Evolutionary conservation across 352 stramenopile genomes (phyloP).

Genomic region (Globisporangium emineosum): DNA sequence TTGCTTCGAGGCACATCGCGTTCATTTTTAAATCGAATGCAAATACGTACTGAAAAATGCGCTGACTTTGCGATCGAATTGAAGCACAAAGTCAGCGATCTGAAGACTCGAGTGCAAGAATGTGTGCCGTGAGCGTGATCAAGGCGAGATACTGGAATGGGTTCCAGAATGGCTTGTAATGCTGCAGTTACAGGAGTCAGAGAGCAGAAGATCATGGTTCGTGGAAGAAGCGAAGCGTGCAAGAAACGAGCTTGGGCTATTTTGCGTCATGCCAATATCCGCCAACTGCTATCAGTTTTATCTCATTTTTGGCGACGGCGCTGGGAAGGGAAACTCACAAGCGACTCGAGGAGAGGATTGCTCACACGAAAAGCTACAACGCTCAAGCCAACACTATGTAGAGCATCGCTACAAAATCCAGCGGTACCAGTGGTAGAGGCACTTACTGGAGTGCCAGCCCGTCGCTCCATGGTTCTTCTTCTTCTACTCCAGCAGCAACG

Average conservation of each 20-base stretch:
- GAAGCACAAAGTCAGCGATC: neutral
- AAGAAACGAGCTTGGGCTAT: neutral
- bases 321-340: neutral
- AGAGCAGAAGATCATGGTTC: neutral
- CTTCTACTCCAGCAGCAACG: neutral
- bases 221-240: neutral
- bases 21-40: neutral
- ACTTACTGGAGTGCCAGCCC: constrained; percentile 3
- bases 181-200: neutral
- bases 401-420: constrained; percentile 7
- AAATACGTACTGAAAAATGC: neutral
- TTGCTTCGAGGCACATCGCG: neutral
- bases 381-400: neutral
- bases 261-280: neutral
- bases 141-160: neutral
- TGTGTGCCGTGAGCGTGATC: neutral
- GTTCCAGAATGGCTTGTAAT: neutral
- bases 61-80: neutral
- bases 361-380: neutral
- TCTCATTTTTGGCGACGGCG: neutral
- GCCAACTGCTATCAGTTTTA: neutral
- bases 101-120: neutral
- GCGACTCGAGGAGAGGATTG: neutral
- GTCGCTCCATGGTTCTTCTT: constrained; percentile 10
- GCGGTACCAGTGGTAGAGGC: too few relatives aligned